Percentiles rank a stretch among this genome's conserved stretches.
These are phyloP conservation scores for Eurotiales sp. DNA, from an alignment of 2,329 filamentous ascomycete genomes.

Conservation along the genomic window DNA sequence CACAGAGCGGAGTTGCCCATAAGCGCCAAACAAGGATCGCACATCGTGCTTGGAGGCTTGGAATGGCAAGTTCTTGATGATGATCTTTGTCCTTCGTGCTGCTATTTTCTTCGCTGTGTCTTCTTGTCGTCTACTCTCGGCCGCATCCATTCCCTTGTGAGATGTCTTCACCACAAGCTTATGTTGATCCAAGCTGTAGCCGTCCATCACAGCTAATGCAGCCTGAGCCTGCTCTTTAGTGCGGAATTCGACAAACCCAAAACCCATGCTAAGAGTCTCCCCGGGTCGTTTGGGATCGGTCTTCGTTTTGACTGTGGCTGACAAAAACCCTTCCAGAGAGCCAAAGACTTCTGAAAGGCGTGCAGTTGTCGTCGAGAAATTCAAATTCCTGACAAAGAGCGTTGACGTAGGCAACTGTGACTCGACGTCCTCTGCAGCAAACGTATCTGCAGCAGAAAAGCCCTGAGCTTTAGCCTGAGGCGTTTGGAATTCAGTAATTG, in stretches of 20 bases:
- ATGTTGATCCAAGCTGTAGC: slow-evolving; percentile 80
- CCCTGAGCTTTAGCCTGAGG: slow-evolving; percentile 34
- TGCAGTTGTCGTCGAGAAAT: slow-evolving; percentile 80
- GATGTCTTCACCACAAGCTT: slow-evolving; percentile 80
- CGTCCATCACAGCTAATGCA: slow-evolving; percentile 82
- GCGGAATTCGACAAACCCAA: slow-evolving; percentile 88
- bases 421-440: slow-evolving; percentile 38
- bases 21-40: slow-evolving; percentile 76
- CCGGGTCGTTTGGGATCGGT: slow-evolving; percentile 85
- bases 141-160: slow-evolving; percentile 81
- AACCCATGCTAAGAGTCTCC: slow-evolving; percentile 91
- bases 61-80: slow-evolving; percentile 98
- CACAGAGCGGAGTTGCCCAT: slow-evolving; percentile 88
- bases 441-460: slow-evolving; percentile 41
- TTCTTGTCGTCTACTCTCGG: slow-evolving; percentile 77
- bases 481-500: slow-evolving; percentile 29
- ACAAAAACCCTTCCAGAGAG: slow-evolving; percentile 80
- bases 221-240: slow-evolving; percentile 73
- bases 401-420: slow-evolving; percentile 63
- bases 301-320: slow-evolving; percentile 88
- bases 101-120: slow-evolving; percentile 79
- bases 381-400: slow-evolving; percentile 89
- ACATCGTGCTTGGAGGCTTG: slow-evolving; percentile 93
- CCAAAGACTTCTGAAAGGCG: slow-evolving; percentile 73
- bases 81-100: slow-evolving; percentile 78